Evolutionary conservation across 345 rosid species (phyloP).

Genomic region (Camelina hispida): DNA sequence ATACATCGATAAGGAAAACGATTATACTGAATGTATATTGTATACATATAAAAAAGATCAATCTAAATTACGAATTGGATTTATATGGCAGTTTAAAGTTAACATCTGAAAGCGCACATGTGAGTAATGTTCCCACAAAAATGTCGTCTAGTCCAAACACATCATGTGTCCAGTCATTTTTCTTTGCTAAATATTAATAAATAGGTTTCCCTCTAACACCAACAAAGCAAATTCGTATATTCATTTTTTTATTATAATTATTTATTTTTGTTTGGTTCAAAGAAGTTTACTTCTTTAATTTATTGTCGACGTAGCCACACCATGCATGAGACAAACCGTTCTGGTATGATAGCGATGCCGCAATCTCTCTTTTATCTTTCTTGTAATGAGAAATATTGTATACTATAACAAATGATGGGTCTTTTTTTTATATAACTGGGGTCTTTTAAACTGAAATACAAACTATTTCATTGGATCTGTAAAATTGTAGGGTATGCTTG

Average conservation of each 20-base stretch:
- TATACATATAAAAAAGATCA: not conserved
- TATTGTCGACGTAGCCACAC: conserved; percentile 2
- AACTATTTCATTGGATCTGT: not conserved
- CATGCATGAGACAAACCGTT: conserved; percentile 29
- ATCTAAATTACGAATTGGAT: conserved; percentile 13
- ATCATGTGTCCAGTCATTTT: conserved; percentile 39
- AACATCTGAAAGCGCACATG: conserved; percentile 39
- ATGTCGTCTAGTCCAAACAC: conserved; percentile 39
- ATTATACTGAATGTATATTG: not conserved
- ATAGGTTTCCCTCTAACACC: conserved; percentile 9
- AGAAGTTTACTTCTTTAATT: conserved; percentile 2
- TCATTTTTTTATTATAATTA: not conserved
- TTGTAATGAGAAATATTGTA: not conserved
- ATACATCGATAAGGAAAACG: not conserved
- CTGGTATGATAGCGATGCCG: not conserved
- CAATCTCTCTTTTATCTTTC: conserved; percentile 6
- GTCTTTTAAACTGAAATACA: not conserved
- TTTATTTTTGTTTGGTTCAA: conserved; percentile 7
- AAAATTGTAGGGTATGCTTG: not conserved
- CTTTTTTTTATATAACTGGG: not conserved
- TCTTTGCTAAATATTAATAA: not conserved
- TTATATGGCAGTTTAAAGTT: conserved; percentile 26
- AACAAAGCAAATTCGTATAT: not conserved
- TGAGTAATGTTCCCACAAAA: conserved; percentile 36
- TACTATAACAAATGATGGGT: not conserved